Evolutionary conservation across 2,329 filamentous ascomycete genomes (phyloP).

Genomic region (Aspergillus alliaceus): DNA sequence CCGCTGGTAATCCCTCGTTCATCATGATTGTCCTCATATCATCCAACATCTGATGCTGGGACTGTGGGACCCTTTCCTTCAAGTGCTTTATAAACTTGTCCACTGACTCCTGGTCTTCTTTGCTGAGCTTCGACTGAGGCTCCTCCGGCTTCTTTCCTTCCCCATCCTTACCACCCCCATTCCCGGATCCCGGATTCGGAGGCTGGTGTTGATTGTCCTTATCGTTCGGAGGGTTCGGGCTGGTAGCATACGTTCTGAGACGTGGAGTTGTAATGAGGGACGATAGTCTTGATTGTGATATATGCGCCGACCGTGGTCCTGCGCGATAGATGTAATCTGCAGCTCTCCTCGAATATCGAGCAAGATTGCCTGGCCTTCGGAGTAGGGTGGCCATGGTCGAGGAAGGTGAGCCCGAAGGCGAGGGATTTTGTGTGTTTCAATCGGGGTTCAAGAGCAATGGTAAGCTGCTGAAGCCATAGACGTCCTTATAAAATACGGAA

Average conservation of each 20-base stretch:
- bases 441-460: conserved; percentile 20
- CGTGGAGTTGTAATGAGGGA: conserved; percentile 34
- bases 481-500: conserved; percentile 10
- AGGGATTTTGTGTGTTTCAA: conserved; percentile 8
- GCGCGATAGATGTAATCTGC: conserved; percentile 54
- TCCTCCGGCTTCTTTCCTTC: conserved; percentile 38
- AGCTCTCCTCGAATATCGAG: conserved; percentile 60
- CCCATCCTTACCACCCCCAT: conserved; percentile 45
- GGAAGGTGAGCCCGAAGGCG: conserved; percentile 34
- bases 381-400: conserved; percentile 66
- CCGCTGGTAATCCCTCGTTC: conserved; percentile 67
- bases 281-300: conserved; percentile 40
- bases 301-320: conserved; percentile 44
- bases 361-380: conserved; percentile 66
- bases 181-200: conserved; percentile 29
- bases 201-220: conserved; percentile 35
- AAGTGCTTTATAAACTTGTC: conserved; percentile 57
- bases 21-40: conserved; percentile 63
- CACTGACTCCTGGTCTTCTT: conserved; percentile 59
- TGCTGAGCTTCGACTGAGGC: conserved; percentile 48
- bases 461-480: conserved; percentile 30
- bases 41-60: conserved; percentile 61
- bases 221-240: conserved; percentile 46
- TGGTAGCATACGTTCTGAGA: conserved; percentile 44
- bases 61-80: conserved; percentile 59